Evolutionary conservation across 2,329 filamentous ascomycete genomes (phyloP), one percentile per base, ranked within the genome.

Genomic region (Fusarium buxicola): DNA sequence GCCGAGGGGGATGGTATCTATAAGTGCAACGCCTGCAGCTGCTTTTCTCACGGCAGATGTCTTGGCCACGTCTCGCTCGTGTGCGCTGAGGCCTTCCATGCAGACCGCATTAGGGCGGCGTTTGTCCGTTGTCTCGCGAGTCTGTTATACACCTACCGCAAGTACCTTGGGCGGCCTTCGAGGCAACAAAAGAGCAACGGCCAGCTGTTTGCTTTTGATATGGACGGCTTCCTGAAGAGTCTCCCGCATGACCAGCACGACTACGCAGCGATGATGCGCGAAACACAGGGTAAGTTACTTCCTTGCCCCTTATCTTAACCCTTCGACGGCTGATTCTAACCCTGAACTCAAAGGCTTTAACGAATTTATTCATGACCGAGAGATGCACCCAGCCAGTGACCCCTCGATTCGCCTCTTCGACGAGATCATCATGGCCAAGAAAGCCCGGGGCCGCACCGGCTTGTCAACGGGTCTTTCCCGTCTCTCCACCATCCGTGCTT

Each of bases 291-390:
- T 89, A 81, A 68, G 78, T 70, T 30, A 35, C 50, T 38, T 15
- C 12, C 2, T 30, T 27, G n/a, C 24, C n/a, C 21, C 48, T 35
- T 44, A 39, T 15, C 15, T 34, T 39, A 16, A 28, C 25, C 21
- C 49, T 50, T 18, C 27, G n/a, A 28, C 16, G 9, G 21, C 31
- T 21, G 18, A 55, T 31, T 38, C 60, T 59, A 51, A 58, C 53
- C 21, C 35, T 32, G 25, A 46, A 39, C 44, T 60, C 60, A 43
- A 63, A 74, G 73, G 69, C 44, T 92, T 94, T 74, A 92, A 92
- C 66, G 91, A 94, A 74, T 95, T 95, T 74, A 91, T 95, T 60
- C 90, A 94, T 70, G 90, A 93, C 68, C 86, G 92, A 40, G 92
- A 95, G 76, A 87, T 81, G 18, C 86, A 83, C 8, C 80, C 86